Conservation (phyloP, 2,329 filamentous ascomycete species). For the Microdochium paspali region DNA sequence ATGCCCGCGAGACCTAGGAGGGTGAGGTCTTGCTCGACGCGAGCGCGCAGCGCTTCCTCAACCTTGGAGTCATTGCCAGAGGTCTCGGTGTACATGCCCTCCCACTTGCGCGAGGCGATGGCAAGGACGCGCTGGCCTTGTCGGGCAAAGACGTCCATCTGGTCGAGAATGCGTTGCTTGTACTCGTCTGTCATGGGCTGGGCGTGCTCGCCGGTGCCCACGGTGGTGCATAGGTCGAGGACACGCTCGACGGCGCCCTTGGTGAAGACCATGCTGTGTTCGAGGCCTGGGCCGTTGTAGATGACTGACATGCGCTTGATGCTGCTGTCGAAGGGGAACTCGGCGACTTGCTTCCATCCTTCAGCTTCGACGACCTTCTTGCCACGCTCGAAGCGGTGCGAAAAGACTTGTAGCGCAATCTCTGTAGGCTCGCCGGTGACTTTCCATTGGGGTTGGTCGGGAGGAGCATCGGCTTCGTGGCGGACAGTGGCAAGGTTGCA, state of each 20-base stretch:
- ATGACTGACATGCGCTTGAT: conserved; percentile 76
- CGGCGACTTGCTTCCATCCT: conserved; percentile 56
- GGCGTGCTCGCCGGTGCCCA: conserved; percentile 31
- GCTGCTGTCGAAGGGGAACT: conserved; percentile 71
- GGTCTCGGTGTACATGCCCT: conserved; percentile 32
- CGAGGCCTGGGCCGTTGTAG: conserved; percentile 41
- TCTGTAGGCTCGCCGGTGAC: conserved; percentile 65
- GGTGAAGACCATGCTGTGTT: conserved; percentile 45
- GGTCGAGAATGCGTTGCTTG: conserved; percentile 38
- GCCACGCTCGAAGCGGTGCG: conserved; percentile 54
- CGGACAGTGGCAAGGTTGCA: conserved; percentile 57
- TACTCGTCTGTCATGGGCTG: conserved; percentile 39
- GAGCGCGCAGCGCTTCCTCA: conserved; percentile 37
- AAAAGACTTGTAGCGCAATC: conserved; percentile 67
- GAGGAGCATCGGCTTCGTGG: conserved; percentile 40
- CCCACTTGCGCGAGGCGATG: conserved; percentile 53
- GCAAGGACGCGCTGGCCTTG: conserved; percentile 66
- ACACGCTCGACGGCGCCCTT: conserved; percentile 55
- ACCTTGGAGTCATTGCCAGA: conserved; percentile 9
- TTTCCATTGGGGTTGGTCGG: conserved; percentile 50
- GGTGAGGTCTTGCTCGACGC: conserved; percentile 58
- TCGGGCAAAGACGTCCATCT: conserved; percentile 51
- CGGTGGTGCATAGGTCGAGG: conserved; percentile 42
- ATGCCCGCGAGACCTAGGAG: conserved; percentile 79
- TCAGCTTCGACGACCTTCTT: conserved; percentile 40